These are phyloP conservation scores for Myriangium duriaei DNA, from an alignment of 2,329 filamentous ascomycete genomes.

Conservation along the genomic window DNA sequence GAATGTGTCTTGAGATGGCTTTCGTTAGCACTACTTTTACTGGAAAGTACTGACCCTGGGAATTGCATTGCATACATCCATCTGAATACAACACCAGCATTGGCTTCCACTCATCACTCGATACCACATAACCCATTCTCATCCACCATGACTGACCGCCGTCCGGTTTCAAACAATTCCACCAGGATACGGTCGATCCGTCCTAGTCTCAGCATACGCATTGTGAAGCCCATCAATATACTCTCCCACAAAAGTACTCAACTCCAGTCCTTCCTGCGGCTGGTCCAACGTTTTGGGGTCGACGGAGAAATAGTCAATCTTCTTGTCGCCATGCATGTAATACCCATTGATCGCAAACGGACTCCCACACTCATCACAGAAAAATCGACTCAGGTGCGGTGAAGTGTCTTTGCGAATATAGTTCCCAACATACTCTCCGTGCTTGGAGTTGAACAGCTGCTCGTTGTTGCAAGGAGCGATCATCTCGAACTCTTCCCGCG, in stretches of 20 bases:
- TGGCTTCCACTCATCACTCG: too few species aligned
- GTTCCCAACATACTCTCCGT: slow-evolving; percentile 1
- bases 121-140: too few species aligned
- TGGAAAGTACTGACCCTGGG: too few species aligned
- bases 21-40: too few species aligned
- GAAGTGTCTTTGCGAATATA: slow-evolving; percentile 1
- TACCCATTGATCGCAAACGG: background rate
- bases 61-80: too few species aligned
- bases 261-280: slow-evolving; percentile 5
- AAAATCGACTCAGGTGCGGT: slow-evolving; percentile 4
- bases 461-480: slow-evolving; percentile 2
- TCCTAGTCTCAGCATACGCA: background rate
- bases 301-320: slow-evolving; percentile 3
- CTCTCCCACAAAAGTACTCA: slow-evolving; percentile 3
- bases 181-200: slow-evolving; percentile 4
- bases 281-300: slow-evolving; percentile 4
- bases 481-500: slow-evolving; percentile 1
- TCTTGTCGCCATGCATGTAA: background rate
- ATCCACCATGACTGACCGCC: too few species aligned
- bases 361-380: slow-evolving; percentile 9
- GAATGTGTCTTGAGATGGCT: too few species aligned
- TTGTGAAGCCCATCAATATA: slow-evolving; percentile 6
- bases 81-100: too few species aligned
- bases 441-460: background rate
- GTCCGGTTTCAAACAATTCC: slow-evolving; percentile 3